Evolutionary conservation across 805 yeast species (phyloP).

Genomic region (Nakazawaea holstii): DNA sequence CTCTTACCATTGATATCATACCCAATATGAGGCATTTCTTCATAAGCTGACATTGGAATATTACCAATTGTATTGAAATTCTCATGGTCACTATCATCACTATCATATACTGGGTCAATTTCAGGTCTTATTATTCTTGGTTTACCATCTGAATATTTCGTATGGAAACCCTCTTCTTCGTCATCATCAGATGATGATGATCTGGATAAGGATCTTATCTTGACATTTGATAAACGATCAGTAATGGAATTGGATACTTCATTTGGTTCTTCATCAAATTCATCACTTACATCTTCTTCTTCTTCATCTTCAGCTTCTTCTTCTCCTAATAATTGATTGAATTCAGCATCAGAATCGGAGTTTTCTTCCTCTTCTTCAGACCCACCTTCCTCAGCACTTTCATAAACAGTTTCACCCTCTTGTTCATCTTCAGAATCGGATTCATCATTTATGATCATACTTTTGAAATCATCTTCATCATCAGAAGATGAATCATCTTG

Average conservation of each 20-base stretch:
- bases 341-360: constrained; percentile 61
- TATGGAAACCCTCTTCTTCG: constrained; percentile 29
- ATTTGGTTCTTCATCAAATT: constrained; percentile 48
- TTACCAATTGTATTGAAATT: constrained; percentile 83
- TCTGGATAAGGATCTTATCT: constrained; percentile 41
- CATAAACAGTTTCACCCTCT: constrained; percentile 12
- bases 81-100: constrained; percentile 88
- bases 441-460: constrained; percentile 14
- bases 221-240: constrained; percentile 49
- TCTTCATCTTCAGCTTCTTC: constrained; percentile 36
- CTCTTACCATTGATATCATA: constrained; percentile 96
- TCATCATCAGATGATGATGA: constrained; percentile 28
- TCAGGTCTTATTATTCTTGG: constrained; percentile 81
- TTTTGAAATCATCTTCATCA: constrained; percentile 10
- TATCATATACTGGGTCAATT: constrained; percentile 90
- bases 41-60: constrained; percentile 88
- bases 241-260: constrained; percentile 45
- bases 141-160: constrained; percentile 71
- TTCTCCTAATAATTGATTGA: constrained; percentile 53
- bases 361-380: constrained; percentile 35
- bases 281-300: constrained; percentile 30
- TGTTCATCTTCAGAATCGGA: constrained; percentile 15
- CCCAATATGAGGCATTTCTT: constrained; percentile 95
- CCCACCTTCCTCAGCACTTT: constrained; percentile 14
- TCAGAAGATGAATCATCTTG: not conserved